Conservation (phyloP, 176 grass and related monocot genomes). For the Aegilops tauschii region DNA sequence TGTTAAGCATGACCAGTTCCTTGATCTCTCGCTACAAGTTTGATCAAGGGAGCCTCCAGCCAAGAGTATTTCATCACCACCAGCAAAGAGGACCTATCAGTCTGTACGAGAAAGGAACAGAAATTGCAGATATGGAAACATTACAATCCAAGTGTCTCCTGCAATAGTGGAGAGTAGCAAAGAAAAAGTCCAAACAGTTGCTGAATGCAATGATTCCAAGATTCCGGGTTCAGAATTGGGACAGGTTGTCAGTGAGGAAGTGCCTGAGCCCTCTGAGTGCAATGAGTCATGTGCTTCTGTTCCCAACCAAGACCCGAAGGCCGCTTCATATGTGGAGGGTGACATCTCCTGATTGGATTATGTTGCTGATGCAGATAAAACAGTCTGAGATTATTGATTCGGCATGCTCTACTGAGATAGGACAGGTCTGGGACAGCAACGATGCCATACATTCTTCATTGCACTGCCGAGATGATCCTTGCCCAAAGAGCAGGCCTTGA, state of each 20-base stretch:
- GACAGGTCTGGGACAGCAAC: conserved; percentile 29
- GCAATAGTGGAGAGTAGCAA: no score
- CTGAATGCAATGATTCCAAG: conserved; percentile 32
- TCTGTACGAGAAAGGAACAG: conserved; percentile 51
- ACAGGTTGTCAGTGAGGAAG: conserved; percentile 36
- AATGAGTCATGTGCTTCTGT: conserved; percentile 45
- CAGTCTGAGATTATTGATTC: conserved; percentile 46
- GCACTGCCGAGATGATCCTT: conserved; percentile 25
- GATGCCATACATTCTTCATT: conserved; percentile 29
- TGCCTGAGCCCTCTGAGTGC: neutral
- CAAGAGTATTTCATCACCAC: conserved; percentile 45
- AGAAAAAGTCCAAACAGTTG: no score
- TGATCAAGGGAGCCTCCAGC: conserved; percentile 63
- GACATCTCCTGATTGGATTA: conserved; percentile 60
- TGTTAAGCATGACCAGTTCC: conserved; percentile 75
- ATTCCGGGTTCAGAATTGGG: conserved; percentile 42
- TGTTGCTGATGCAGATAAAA: conserved; percentile 42
- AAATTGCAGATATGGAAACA: conserved; percentile 42
- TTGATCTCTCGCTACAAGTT: conserved; percentile 84
- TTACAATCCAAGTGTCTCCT: conserved; percentile 27
- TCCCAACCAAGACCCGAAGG: conserved; percentile 36
- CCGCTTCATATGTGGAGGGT: conserved; percentile 23
- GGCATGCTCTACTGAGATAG: conserved; percentile 34
- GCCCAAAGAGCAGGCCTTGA: conserved; percentile 28
- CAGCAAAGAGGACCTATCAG: conserved; percentile 49